Percentiles rank a stretch among this genome's conserved stretches.
These are phyloP conservation scores for Curvularia sp. DNA, from an alignment of 2,329 filamentous ascomycete genomes.

Conservation along the genomic window DNA sequence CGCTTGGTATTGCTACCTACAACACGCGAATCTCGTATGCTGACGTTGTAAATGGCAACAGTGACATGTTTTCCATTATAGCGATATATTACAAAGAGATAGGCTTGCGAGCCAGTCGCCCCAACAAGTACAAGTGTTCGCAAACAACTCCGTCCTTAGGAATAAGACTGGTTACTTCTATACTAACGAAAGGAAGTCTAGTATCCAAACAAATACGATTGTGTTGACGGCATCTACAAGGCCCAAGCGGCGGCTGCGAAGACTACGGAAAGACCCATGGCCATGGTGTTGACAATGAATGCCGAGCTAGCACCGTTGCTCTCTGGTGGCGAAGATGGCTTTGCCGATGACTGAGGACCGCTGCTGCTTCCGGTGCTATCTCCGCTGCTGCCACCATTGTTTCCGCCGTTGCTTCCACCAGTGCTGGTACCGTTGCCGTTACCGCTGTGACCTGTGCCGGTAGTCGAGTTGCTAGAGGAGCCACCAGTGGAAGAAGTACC, in stretches of 20 bases:
- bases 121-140: conserved; percentile 6
- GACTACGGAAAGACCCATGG: conserved; percentile 37
- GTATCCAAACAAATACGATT: background rate
- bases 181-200: conserved; percentile 9
- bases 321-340: background rate
- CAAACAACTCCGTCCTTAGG: background rate
- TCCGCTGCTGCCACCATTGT: background rate
- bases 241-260: conserved; percentile 36
- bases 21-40: background rate
- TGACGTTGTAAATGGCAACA: background rate
- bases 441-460: background rate
- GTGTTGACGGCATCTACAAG: conserved; percentile 22
- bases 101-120: conserved; percentile 10
- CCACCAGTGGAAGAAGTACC: conserved; percentile 22
- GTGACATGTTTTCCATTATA: conserved; percentile 7
- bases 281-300: conserved; percentile 32
- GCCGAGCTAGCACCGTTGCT: conserved; percentile 25
- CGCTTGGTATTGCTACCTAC: no score
- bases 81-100: conserved; percentile 13
- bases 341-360: background rate
- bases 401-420: conserved; percentile 6
- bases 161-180: conserved; percentile 9
- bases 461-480: conserved; percentile 22
- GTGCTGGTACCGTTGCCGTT: background rate
- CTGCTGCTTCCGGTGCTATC: background rate